Evolutionary conservation across 371 early-diverging fungal genomes (phyloP).

Genomic region (Dinochytrium kinnereticum): DNA sequence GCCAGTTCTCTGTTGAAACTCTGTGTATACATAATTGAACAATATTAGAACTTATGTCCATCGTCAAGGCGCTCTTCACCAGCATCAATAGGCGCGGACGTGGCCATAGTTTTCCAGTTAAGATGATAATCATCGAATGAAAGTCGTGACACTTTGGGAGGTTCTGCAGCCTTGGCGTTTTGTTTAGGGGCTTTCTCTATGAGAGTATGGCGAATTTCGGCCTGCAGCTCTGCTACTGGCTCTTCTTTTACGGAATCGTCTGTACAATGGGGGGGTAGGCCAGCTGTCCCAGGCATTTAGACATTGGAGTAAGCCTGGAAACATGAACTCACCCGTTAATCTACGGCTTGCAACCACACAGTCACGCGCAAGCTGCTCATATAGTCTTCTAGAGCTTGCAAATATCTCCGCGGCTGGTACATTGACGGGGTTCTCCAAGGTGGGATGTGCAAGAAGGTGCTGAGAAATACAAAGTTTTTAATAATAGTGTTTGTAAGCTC

Average conservation of each 20-base stretch:
- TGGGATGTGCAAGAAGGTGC: conserved; percentile 48
- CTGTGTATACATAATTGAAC: not conserved
- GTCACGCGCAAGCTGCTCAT: conserved; percentile 53
- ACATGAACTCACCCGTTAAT: conserved; percentile 10
- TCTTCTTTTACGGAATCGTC: conserved; percentile 17
- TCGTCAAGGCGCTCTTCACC: no score
- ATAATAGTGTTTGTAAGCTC: conserved; percentile 1
- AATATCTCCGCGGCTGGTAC: conserved; percentile 48
- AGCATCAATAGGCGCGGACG: conserved; percentile 39
- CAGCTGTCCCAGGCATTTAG: conserved; percentile 31
- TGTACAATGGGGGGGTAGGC: conserved; percentile 26
- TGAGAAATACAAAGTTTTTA: conserved; percentile 7
- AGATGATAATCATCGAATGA: conserved; percentile 51
- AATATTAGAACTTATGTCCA: not conserved
- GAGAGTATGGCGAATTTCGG: no score
- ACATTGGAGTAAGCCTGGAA: not conserved
- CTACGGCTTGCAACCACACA: conserved; percentile 52
- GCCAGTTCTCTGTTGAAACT: conserved; percentile 9
- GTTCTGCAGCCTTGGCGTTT: not conserved
- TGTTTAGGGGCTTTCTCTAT: conserved; percentile 1
- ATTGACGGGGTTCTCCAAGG: conserved; percentile 47
- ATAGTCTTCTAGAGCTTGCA: conserved; percentile 42
- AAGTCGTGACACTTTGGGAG: conserved; percentile 31
- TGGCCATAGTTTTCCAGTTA: conserved; percentile 49
- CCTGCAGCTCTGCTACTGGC: no score